These are phyloP conservation scores for Stephanodiscus triporus DNA, from an alignment of 108 stramenopile species.

Conservation along the genomic window DNA sequence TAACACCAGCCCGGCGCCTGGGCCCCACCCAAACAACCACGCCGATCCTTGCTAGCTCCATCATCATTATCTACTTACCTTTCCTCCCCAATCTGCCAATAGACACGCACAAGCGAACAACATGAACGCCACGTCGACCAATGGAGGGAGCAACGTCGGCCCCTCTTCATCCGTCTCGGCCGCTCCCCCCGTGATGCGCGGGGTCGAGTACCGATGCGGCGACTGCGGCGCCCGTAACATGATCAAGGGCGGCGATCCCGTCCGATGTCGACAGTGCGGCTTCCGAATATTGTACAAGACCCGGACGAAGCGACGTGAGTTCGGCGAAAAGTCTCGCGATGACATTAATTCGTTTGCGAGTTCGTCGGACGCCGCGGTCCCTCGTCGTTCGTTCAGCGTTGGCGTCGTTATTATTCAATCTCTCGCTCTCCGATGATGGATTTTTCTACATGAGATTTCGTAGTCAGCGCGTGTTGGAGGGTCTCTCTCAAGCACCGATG, in stretches of 20 bases:
- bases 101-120: not conserved
- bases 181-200: conserved; percentile 53
- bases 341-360: not conserved
- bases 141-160: not conserved
- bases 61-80: no score
- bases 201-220: conserved; percentile 90
- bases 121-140: no score
- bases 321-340: not conserved
- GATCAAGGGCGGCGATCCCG: conserved; percentile 87
- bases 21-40: no score
- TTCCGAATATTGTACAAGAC: conserved; percentile 98
- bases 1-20: no score
- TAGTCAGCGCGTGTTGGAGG: not conserved
- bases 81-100: not conserved
- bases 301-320: conserved; percentile 93
- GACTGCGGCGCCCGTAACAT: conserved; percentile 86
- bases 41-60: no score
- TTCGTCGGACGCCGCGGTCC: no score
- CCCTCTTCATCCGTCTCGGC: not conserved
- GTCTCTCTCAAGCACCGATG: not conserved
- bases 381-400: no score
- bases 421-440: conserved; percentile 46
- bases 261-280: conserved; percentile 97
- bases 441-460: conserved; percentile 50
- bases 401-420: no score